Base-by-base conservation (phyloP, 2,329 filamentous ascomycete genomes). In the Diaporthe eres region DNA sequence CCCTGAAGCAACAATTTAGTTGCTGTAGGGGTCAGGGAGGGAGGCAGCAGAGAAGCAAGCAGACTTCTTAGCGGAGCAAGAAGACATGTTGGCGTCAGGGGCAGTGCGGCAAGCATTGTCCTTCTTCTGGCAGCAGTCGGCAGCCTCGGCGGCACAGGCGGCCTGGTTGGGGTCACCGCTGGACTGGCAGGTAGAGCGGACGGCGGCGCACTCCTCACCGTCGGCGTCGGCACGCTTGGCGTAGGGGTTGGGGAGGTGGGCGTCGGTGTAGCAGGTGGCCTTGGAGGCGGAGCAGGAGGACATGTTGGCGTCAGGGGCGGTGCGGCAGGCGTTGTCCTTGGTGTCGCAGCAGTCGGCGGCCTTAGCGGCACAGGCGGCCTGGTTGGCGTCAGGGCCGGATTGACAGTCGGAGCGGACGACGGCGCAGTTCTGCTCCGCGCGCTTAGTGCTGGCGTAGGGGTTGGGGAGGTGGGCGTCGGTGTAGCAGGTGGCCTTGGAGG, bases 401-500 rank as follows among this genome's bases (percentile, higher is more conserved):
- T 60, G 70, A 42, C 70, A 72, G 34, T 34, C 39, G 42, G 39
- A 25, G 19, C 53, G 70, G 68, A 67, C 61, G 44, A 10, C 31
- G 34, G 44, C 19, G 57, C 71, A 72, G 57, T 63, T 67, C 61
- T 49, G 15, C 31, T 71, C 67, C 22, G 22, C 67, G 37, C 67
- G 67, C 67, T 71, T 71, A n/a, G 7, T 42, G 44, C 8, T 49
- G 42, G 37, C 37, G 55, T 72, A 72, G 10, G 70, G 70, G 55
- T 44, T 25, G 31, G 55, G 42, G 1, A 72, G 55, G 34, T 37
- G 44, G 58, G 58, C 71, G 17, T 55, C 25, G 34, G 17, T 8
- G 58, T 73, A 73, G 71, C 71, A 73, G 8, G 47, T 5, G 37
- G 71, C 58, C 65, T 68, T 68, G 31, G 53, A 1, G 22, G 65